Base-by-base conservation (phyloP, 805 yeast genomes). In the Debaryomyces maramus region DNA sequence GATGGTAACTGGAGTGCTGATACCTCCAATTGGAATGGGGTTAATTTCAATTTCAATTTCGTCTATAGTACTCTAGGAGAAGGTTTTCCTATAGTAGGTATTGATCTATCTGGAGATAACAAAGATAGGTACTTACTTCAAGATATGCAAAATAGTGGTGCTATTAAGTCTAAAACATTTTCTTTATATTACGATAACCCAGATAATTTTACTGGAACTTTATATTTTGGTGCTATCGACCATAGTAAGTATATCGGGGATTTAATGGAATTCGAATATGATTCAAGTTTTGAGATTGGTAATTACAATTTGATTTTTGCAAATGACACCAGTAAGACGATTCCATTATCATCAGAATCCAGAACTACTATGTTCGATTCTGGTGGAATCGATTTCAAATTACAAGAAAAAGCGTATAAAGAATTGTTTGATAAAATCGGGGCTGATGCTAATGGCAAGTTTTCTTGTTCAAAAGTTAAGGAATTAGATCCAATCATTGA, bases 1-100 rank as follows among this genome's bases (percentile, higher is more conserved):
- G 4, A 23, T 13, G 37, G 37, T 8, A 22, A 34, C 15, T 34
- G 37, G 37, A 34, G 37, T 24, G 13, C 6, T 15, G 37, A 34
- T 14, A 13, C 9, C 4, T 16, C 30, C 9, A 9, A 11, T 19
- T 19, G 30, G 10, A 30, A 16, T 9, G 36, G 36, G 7, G 11
- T 6, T 9, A 22, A 13, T 33, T 33, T 33, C 13, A 14, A 18
- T 6, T 11, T 33, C 16, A 6, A 33, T 21, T 33, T 33, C 17
- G 6, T 33, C 8, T 16, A 31, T 20, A 8, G 7, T 6, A 18
- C 6, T 7, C 6, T 20, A 6, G 7, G 18, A 8, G 6, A 7
- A 7, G 8, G 20, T 7, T 13, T 7, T 13, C 22, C 34, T 7
- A 10, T 31, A 13, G 15, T 31, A 11, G 34, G 34, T 31, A 7